Conservation (phyloP, 345 rosid species). For the Salix viminalis region DNA sequence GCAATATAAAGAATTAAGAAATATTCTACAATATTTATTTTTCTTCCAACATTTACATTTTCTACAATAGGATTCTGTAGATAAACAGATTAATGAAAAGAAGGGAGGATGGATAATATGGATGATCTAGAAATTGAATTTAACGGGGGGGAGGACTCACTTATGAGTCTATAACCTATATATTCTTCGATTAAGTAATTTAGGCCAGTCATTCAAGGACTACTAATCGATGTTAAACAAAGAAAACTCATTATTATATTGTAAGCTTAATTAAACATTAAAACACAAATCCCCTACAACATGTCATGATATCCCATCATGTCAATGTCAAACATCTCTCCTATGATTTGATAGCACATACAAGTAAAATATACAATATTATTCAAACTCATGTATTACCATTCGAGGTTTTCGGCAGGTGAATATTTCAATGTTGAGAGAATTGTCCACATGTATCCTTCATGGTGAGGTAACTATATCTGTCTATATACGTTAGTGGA, state of each 20-base stretch:
- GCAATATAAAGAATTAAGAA: no score
- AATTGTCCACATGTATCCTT: neutral
- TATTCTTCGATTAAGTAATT: neutral
- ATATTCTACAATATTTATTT: no score
- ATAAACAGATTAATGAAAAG: neutral
- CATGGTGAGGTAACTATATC: no score
- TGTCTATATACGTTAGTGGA: no score
- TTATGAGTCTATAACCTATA: neutral
- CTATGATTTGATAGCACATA: neutral
- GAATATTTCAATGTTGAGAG: neutral
- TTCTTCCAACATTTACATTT: no score
- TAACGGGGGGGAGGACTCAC: neutral
- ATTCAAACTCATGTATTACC: neutral
- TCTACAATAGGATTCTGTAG: no score
- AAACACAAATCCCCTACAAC: neutral
- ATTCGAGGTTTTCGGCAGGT: neutral
- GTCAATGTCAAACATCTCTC: neutral
- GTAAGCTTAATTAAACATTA: no score
- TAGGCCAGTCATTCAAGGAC: neutral
- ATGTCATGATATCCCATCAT: neutral
- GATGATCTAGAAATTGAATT: neutral
- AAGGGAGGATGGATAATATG: neutral
- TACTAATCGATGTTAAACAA: neutral
- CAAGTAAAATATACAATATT: neutral
- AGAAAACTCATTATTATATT: neutral